These are phyloP conservation scores for Sclerotinia sclerotiorum DNA, from an alignment of 2,329 filamentous ascomycete genomes.

Conservation along the genomic window DNA sequence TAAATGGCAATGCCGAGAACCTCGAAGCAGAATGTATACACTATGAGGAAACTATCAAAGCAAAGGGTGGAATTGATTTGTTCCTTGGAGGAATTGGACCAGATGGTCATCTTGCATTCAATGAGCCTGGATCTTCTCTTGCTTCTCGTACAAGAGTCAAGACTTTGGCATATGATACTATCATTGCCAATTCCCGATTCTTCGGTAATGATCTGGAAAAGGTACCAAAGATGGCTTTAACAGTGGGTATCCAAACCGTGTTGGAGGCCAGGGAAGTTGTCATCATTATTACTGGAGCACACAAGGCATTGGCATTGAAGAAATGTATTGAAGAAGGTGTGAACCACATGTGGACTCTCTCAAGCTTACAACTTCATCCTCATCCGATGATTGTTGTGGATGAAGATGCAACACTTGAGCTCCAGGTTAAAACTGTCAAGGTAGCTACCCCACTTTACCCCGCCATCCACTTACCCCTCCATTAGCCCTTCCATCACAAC, in stretches of 20 bases:
- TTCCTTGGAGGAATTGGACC: constrained; percentile 84
- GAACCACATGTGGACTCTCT: constrained; percentile 90
- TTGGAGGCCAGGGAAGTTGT: constrained; percentile 79
- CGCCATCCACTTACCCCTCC: not conserved
- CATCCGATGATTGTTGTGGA: constrained; percentile 82
- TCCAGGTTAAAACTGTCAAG: constrained; percentile 72
- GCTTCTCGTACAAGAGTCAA: constrained; percentile 79
- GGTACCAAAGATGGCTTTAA: constrained; percentile 80
- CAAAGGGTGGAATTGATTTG: constrained; percentile 75
- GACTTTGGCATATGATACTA: constrained; percentile 83
- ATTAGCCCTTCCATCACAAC: not conserved
- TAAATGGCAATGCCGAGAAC: constrained; percentile 76
- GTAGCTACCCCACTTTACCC: constrained; percentile 41
- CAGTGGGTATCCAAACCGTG: constrained; percentile 81
- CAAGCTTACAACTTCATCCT: constrained; percentile 75
- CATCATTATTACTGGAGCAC: constrained; percentile 76
- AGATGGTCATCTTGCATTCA: constrained; percentile 88
- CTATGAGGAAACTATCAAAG: constrained; percentile 76
- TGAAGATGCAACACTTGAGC: constrained; percentile 72
- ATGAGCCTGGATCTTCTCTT: constrained; percentile 80
- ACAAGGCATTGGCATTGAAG: constrained; percentile 78
- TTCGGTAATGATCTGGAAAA: constrained; percentile 71
- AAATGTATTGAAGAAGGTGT: constrained; percentile 78
- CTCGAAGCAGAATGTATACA: constrained; percentile 73
- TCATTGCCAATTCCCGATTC: constrained; percentile 81